Conservation (phyloP, 2,329 filamentous ascomycete species). For the Leptographium radiaticola region DNA sequence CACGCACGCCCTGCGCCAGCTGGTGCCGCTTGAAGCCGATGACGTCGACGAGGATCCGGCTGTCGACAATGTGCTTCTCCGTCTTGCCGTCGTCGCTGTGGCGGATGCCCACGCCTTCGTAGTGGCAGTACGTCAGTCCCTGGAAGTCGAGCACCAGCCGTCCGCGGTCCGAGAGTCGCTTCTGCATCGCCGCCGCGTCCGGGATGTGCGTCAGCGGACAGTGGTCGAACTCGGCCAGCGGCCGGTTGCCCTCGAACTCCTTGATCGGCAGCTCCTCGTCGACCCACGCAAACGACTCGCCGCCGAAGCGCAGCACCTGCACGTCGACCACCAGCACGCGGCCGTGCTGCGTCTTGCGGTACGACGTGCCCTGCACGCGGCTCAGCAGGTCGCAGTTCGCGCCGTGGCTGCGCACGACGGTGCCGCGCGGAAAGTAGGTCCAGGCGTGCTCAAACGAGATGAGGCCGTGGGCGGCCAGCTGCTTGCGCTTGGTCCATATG, state of each 20-base stretch:
- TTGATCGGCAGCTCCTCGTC: slow-evolving; percentile 18
- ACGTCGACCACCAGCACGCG: slow-evolving; percentile 16
- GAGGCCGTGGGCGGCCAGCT: slow-evolving; percentile 23
- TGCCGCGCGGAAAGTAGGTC: slow-evolving; percentile 28
- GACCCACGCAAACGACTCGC: slow-evolving; percentile 27
- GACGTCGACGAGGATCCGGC: slow-evolving; percentile 26
- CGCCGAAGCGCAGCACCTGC: slow-evolving; percentile 26
- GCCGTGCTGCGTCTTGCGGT: slow-evolving; percentile 10
- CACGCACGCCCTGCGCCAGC: slow-evolving; percentile 21
- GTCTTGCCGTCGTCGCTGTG: slow-evolving; percentile 9
- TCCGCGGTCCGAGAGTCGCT: slow-evolving; percentile 21
- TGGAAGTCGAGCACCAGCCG: slow-evolving; percentile 28
- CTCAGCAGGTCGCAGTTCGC: slow-evolving; percentile 27
- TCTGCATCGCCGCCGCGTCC: slow-evolving; percentile 17
- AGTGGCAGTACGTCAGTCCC: slow-evolving; percentile 26
- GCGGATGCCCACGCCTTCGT: slow-evolving; percentile 26
- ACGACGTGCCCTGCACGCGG: slow-evolving; percentile 23
- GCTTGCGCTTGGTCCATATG: slow-evolving; percentile 21
- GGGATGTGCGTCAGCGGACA: slow-evolving; percentile 24
- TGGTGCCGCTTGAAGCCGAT: slow-evolving; percentile 29
- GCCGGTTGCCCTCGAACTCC: slow-evolving; percentile 25
- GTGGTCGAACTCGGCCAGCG: slow-evolving; percentile 24
- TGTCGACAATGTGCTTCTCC: slow-evolving; percentile 25
- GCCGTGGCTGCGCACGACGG: slow-evolving; percentile 24
- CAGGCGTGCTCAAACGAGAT: slow-evolving; percentile 29